Evolutionary conservation across 345 rosid species (phyloP).

Genomic region (Arabis alpina): DNA sequence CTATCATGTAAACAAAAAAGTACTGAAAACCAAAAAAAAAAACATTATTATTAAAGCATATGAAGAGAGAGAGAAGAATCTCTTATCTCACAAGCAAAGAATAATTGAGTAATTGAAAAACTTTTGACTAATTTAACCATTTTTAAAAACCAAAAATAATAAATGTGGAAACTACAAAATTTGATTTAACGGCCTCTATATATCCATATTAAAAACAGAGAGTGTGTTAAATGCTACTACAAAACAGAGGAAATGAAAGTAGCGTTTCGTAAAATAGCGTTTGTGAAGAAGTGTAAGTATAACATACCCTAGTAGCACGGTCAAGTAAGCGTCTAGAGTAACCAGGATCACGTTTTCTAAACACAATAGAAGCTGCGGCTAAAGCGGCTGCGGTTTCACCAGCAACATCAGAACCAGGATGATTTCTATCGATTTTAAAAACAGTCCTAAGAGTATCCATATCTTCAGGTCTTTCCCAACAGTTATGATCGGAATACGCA

Average conservation of each 20-base stretch:
- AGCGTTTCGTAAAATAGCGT: neutral
- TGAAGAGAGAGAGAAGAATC: conserved; percentile 26
- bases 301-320: conserved; percentile 75
- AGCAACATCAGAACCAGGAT: conserved; percentile 96
- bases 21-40: conserved; percentile 5
- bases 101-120: conserved; percentile 21
- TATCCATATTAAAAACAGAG: neutral
- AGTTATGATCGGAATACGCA: conserved; percentile 80
- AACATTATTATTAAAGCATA: conserved; percentile 24
- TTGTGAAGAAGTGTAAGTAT: conserved; percentile 34
- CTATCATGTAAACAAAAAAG: conserved; percentile 16
- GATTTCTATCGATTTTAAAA: conserved; percentile 69
- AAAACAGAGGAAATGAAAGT: conserved; percentile 3
- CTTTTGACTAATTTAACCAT: conserved; percentile 25
- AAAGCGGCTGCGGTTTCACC: conserved; percentile 98
- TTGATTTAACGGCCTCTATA: conserved; percentile 4
- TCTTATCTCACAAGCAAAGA: conserved; percentile 44
- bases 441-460: conserved; percentile 89
- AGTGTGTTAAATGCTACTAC: conserved; percentile 7
- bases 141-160: neutral
- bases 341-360: conserved; percentile 78
- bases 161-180: neutral
- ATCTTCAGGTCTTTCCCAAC: conserved; percentile 98
- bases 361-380: conserved; percentile 95
- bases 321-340: conserved; percentile 75